Conservation (phyloP, 2,329 filamentous ascomycete genomes). For the Microcyclosporella mali region DNA sequence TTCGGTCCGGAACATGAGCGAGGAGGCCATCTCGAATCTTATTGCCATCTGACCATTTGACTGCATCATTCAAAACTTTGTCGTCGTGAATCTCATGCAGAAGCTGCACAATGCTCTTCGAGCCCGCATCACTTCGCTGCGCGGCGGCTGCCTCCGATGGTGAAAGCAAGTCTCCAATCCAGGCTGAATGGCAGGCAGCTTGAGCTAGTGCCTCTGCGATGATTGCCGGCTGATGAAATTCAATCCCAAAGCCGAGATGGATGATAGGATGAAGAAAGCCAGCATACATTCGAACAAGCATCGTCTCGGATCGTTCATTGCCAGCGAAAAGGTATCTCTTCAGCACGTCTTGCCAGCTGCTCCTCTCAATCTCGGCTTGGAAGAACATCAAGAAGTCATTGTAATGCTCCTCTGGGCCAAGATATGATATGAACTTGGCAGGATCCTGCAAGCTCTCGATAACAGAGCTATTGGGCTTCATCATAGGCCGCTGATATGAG, state of each 20-base stretch:
- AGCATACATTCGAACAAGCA: constrained; percentile 63
- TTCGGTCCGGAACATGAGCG: constrained; percentile 55
- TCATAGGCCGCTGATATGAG: constrained; percentile 56
- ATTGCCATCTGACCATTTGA: constrained; percentile 50
- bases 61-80: constrained; percentile 51
- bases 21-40: constrained; percentile 66
- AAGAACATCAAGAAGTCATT: constrained; percentile 72
- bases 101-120: constrained; percentile 50
- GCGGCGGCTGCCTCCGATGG: constrained; percentile 46
- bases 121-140: constrained; percentile 17
- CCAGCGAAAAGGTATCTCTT: constrained; percentile 63
- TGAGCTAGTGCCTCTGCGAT: constrained; percentile 76
- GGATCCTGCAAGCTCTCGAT: constrained; percentile 54
- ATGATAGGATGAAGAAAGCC: constrained; percentile 75
- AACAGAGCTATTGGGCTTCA: constrained; percentile 39
- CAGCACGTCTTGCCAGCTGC: constrained; percentile 57
- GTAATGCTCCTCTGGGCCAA: constrained; percentile 62
- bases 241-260: constrained; percentile 73
- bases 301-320: constrained; percentile 58
- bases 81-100: constrained; percentile 54
- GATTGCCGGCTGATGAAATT: constrained; percentile 75
- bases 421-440: constrained; percentile 49
- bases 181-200: constrained; percentile 60
- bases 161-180: constrained; percentile 51
- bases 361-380: constrained; percentile 60